A percentile compares a stretch with the other conserved stretches of the same genome.
Conservation (phyloP, 2,329 filamentous ascomycete species). For the Dothideomycetes sp. region DNA sequence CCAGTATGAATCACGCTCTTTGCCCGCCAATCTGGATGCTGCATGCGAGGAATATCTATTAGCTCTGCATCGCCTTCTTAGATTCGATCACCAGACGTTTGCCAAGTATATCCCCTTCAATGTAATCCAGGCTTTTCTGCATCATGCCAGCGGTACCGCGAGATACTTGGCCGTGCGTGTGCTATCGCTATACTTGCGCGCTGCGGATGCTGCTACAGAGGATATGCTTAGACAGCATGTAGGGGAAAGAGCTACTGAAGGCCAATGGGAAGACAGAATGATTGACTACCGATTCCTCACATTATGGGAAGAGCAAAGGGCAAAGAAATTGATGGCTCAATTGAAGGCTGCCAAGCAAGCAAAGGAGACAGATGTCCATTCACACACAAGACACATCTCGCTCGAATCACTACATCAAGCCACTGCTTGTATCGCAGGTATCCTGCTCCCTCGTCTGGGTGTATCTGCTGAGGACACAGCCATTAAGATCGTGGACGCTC, state of each 20-base stretch:
- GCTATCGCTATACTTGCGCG: slow-evolving; percentile 67
- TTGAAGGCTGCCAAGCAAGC: background rate
- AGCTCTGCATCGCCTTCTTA: slow-evolving; percentile 67
- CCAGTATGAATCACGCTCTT: slow-evolving; percentile 3
- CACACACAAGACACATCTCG: background rate
- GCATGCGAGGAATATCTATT: slow-evolving; percentile 37
- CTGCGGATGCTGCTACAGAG: slow-evolving; percentile 69
- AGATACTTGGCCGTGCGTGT: slow-evolving; percentile 74
- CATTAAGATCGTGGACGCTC: slow-evolving; percentile 54
- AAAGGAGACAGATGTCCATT: slow-evolving; percentile 3
- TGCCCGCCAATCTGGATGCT: slow-evolving; percentile 8
- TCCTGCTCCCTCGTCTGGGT: slow-evolving; percentile 52
- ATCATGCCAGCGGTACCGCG: slow-evolving; percentile 45
- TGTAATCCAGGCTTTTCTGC: slow-evolving; percentile 58
- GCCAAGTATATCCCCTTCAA: slow-evolving; percentile 52
- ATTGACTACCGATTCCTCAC: slow-evolving; percentile 71
- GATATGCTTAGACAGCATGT: slow-evolving; percentile 57
- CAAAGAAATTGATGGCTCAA: slow-evolving; percentile 20
- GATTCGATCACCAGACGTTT: slow-evolving; percentile 62
- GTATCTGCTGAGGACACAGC: slow-evolving; percentile 25
- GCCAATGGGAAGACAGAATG: slow-evolving; percentile 60
- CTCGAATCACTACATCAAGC: slow-evolving; percentile 14
- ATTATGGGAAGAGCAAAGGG: slow-evolving; percentile 52
- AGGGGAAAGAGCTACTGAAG: slow-evolving; percentile 51
- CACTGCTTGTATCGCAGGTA: slow-evolving; percentile 54